Evolutionary conservation across 1,284 basidiomycete genomes (phyloP), one percentile per base, ranked within the genome.

Genomic region (Binderoboletus segoi): DNA sequence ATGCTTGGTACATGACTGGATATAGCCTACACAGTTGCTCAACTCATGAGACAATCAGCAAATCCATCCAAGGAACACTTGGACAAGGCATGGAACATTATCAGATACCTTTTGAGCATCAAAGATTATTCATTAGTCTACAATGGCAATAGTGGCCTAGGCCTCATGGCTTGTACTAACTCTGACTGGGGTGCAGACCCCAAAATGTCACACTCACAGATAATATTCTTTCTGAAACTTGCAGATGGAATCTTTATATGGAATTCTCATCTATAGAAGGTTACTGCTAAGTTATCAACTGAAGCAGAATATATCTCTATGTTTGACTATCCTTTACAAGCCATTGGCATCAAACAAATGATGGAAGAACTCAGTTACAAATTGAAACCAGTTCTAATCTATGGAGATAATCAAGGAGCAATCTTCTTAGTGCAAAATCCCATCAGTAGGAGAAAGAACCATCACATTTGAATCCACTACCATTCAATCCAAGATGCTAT

Each of bases 321-420:
- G 10, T 6, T 5, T 10, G 10, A 30, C 5, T 30, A 10, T 10
- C 5, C 28, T 30, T 30, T 5, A 6, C 28, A 30, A 10, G 10
- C 10, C 28, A 41, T 64, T 4, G 72, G 70, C 67, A 48, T 72
- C 26, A 26, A 53, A 11, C 23, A 42, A 5, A 48, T 73, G 3
- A 37, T 74, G 21, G 12, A 24, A 3, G 65, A 73, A 59, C 42
- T 73, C 1, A 57, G 61, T 8, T 24, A 43, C n/a, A 3, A 42
- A 16, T 57, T 44, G 8, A 20, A 26, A 16, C 30, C 55, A 1
- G 57, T 64, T 8, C 51, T 51, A 3, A 57, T 77, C 33, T 63
- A 54, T 59, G 61, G 63, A 16, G 74, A 80, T 61, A 79, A 79
- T 56, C 65, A 75, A 51, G 67, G 72, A 1, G 62, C 75, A 1